phyloP scores from a whole-genome alignment of 768 basidiomycete species.

The Coprinopsis marcescibilis region DNA sequence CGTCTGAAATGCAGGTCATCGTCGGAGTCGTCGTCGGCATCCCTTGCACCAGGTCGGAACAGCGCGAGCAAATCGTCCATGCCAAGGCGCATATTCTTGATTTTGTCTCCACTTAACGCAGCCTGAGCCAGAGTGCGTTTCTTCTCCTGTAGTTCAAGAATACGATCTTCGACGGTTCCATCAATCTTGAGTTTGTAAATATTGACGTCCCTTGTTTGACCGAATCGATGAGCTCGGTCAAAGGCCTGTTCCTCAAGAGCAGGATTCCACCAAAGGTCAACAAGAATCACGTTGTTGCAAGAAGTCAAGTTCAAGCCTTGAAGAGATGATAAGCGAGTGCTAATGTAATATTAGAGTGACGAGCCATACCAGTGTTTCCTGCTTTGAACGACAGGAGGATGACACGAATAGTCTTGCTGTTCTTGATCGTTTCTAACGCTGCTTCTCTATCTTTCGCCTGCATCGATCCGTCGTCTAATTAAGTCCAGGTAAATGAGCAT shows the following conservation, averaged over 20 bases:
- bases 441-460: conserved; percentile 66
- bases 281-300: conserved; percentile 91
- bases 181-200: conserved; percentile 89
- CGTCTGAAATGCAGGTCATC: too few species aligned
- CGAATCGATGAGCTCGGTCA: conserved; percentile 85
- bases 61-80: conserved; percentile 82
- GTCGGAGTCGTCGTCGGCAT: conserved; percentile 70
- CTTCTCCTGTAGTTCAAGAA: conserved; percentile 85
- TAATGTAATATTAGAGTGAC: conserved; percentile 2
- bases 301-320: conserved; percentile 83
- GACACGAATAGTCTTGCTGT: conserved; percentile 49
- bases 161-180: conserved; percentile 83
- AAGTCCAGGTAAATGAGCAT: conserved; percentile 4
- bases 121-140: conserved; percentile 83
- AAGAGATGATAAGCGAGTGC: conserved; percentile 5
- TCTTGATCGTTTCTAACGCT: conserved; percentile 68
- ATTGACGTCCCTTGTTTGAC: conserved; percentile 80
- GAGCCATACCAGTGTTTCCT: conserved; percentile 73
- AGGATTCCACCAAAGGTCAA: conserved; percentile 96
- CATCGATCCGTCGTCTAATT: conserved; percentile 87
- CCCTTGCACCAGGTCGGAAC: conserved; percentile 54
- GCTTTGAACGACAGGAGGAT: conserved; percentile 97
- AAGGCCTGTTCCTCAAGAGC: conserved; percentile 93
- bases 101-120: conserved; percentile 82
- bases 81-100: conserved; percentile 78